Evolutionary conservation across 202 grass and related monocot genomes (phyloP).

Genomic region (Tripidium arundinaceum): DNA sequence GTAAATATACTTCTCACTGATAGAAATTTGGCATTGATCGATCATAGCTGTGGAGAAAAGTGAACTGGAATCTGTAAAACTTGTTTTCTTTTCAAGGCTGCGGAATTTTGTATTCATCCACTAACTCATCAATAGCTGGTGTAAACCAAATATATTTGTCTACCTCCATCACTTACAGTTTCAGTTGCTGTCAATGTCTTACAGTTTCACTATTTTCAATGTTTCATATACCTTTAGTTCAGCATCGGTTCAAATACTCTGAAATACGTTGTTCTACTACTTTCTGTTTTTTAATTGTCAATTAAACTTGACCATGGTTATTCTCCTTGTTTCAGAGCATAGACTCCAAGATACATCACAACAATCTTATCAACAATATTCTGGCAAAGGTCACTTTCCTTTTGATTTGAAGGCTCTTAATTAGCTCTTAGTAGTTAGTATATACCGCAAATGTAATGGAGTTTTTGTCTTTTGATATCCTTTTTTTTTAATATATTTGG

Average conservation of each 20-base stretch:
- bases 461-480: background rate
- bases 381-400: slow-evolving; percentile 67
- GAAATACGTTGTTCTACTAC: background rate
- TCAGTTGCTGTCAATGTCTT: background rate
- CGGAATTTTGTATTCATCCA: background rate
- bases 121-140: background rate
- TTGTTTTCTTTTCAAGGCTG: background rate
- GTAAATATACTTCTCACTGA: background rate
- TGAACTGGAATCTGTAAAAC: background rate
- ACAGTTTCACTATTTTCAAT: background rate
- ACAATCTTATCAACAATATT: slow-evolving; percentile 99
- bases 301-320: slow-evolving; percentile 3
- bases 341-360: slow-evolving; percentile 99
- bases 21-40: background rate
- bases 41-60: background rate
- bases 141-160: background rate
- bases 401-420: slow-evolving; percentile 29
- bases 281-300: background rate
- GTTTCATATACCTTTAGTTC: background rate
- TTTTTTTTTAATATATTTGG: background rate
- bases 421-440: slow-evolving; percentile 7
- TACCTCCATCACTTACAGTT: background rate
- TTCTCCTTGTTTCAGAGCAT: slow-evolving; percentile 68
- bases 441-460: slow-evolving; percentile 8
- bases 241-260: background rate